A percentile compares a stretch with the other conserved stretches of the same genome.
Evolutionary conservation across 352 stramenopile species (phyloP).

Genomic region (Phytopythium helicoides): DNA sequence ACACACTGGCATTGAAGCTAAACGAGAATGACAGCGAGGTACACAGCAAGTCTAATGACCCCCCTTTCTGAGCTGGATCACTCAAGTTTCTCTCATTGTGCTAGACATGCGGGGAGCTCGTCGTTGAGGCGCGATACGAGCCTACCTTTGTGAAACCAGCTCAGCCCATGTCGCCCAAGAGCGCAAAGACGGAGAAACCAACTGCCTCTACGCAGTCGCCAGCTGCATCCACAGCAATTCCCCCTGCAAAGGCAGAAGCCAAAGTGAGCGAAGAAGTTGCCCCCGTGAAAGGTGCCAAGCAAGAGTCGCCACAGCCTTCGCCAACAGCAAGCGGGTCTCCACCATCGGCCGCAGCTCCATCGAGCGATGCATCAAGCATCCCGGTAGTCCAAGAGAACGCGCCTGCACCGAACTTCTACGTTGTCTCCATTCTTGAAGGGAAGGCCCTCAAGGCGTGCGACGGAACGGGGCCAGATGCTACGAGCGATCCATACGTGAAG

Average conservation of each 20-base stretch:
- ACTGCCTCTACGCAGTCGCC: slow-evolving; percentile 5
- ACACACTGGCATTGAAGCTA: slow-evolving; percentile 19
- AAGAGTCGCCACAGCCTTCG: no score
- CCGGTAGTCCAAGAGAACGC: slow-evolving; percentile 1
- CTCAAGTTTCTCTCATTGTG: no score
- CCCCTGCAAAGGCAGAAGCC: background rate
- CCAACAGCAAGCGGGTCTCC: no score
- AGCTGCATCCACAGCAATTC: slow-evolving; percentile 2
- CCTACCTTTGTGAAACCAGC: slow-evolving; percentile 29
- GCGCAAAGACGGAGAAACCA: slow-evolving; percentile 7
- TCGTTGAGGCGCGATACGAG: slow-evolving; percentile 44
- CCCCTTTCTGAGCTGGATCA: no score
- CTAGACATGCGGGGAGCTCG: slow-evolving; percentile 32
- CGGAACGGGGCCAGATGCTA: slow-evolving; percentile 46
- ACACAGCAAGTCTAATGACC: no score
- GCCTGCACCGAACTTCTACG: slow-evolving; percentile 47
- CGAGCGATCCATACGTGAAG: slow-evolving; percentile 70
- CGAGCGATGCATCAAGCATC: no score
- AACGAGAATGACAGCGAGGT: slow-evolving; percentile 8
- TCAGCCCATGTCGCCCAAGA: slow-evolving; percentile 3
- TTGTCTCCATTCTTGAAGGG: slow-evolving; percentile 66
- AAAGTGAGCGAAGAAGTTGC: background rate
- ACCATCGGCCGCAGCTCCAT: no score
- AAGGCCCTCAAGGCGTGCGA: slow-evolving; percentile 52
- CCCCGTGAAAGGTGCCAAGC: slow-evolving; percentile 11